These are phyloP conservation scores for Phlebopus sp. DNA, from an alignment of 1,284 basidiomycete genomes.

Conservation along the genomic window DNA sequence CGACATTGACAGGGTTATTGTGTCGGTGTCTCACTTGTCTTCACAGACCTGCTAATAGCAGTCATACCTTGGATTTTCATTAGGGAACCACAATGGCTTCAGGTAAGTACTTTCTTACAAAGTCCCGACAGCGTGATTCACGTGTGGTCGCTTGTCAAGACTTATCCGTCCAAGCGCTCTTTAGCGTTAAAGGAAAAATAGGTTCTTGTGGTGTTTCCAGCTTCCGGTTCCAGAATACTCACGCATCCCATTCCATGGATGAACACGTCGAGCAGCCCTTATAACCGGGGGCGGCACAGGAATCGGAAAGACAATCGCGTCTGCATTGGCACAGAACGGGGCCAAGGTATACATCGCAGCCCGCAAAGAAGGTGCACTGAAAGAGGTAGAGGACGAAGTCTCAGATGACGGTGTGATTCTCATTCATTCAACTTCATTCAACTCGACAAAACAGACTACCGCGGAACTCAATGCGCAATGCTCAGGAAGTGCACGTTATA, in stretches of 20 bases:
- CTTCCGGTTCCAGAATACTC: slow-evolving; percentile 2
- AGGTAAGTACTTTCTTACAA: no score
- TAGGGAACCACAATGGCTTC: no score
- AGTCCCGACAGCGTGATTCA: no score
- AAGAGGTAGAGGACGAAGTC: slow-evolving; percentile 52
- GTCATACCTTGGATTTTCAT: no score
- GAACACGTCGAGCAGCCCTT: slow-evolving; percentile 47
- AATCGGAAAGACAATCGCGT: slow-evolving; percentile 79
- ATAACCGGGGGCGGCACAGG: slow-evolving; percentile 81
- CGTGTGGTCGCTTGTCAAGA: slow-evolving; percentile 37
- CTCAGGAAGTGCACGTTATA: slow-evolving; percentile 62
- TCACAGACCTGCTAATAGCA: no score
- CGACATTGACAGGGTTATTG: no score
- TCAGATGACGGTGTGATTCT: background rate
- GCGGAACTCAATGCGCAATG: slow-evolving; percentile 57
- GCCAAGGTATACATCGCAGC: slow-evolving; percentile 86
- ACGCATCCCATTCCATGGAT: background rate
- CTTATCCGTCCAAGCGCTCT: slow-evolving; percentile 58
- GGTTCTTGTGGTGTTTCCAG: slow-evolving; percentile 36
- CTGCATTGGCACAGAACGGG: slow-evolving; percentile 78
- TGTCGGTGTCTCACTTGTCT: no score
- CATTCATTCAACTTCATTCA: slow-evolving; percentile 1
- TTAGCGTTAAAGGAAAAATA: slow-evolving; percentile 73
- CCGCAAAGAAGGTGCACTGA: slow-evolving; percentile 73
- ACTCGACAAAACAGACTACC: slow-evolving; percentile 55